A percentile compares a stretch with the other conserved stretches of the same genome.
Conservation (phyloP, 345 rosid species). For the Corchorus capsularis region DNA sequence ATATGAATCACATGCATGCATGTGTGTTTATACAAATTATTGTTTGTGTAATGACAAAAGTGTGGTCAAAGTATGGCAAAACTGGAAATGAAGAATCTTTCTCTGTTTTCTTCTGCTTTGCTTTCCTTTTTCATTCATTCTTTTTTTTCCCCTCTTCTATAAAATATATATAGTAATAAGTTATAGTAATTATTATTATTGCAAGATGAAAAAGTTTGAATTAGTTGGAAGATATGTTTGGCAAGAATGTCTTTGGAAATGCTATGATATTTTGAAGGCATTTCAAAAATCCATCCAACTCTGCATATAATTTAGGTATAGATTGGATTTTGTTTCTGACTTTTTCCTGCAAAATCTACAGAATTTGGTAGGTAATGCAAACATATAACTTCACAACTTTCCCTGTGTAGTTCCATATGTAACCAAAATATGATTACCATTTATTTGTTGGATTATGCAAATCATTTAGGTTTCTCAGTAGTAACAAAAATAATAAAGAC, state of each 20-base stretch:
- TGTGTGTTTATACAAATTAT: constrained; percentile 16
- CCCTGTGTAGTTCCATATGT: not conserved
- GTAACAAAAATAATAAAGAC: constrained; percentile 13
- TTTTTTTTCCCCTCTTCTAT: not conserved
- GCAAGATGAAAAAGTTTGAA: not conserved
- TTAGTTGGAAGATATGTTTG: not conserved
- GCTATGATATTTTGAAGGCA: not conserved
- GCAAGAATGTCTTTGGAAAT: constrained; percentile 5
- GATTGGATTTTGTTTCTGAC: constrained; percentile 9
- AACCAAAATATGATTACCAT: not conserved
- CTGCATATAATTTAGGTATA: not conserved
- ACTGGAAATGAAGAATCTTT: constrained; percentile 19
- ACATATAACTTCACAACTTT: not conserved
- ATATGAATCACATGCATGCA: constrained; percentile 13
- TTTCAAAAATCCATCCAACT: constrained; percentile 1
- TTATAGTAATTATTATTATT: too few relatives aligned
- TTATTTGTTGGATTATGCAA: constrained; percentile 10
- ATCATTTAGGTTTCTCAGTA: constrained; percentile 11
- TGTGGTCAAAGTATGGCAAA: constrained; percentile 26
- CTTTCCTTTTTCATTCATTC: too few relatives aligned
- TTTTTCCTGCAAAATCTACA: not conserved
- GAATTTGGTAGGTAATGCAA: constrained; percentile 12
- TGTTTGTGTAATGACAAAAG: constrained; percentile 28
- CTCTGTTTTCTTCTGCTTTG: constrained; percentile 12
- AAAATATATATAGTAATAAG: not conserved